These are phyloP conservation scores for fission yeast (Schizosaccharomyces pombe) DNA, from an alignment of 805 yeast genomes.

Conservation along the genomic window ASM294v3 CU329670.1:1098501-1099000, in stretches of 20 bases:
- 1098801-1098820: slow-evolving; percentile 64
- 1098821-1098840: slow-evolving; percentile 78
- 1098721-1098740: slow-evolving; percentile 87
- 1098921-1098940: slow-evolving; percentile 5
- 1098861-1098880: slow-evolving; percentile 17
- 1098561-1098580: slow-evolving; percentile 83
- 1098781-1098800: slow-evolving; percentile 46
- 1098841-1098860: slow-evolving; percentile 75
- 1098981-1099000: slow-evolving; percentile 14
- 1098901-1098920: slow-evolving; percentile 4
- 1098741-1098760: slow-evolving; percentile 59
- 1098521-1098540: slow-evolving; percentile 70
- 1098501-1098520: slow-evolving; percentile 81
- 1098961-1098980: slow-evolving; percentile 16
- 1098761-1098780: slow-evolving; percentile 36
- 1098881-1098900: slow-evolving; percentile 7
- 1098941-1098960: slow-evolving; percentile 13
- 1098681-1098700: slow-evolving; percentile 32
- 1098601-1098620: slow-evolving; percentile 51
- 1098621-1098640: slow-evolving; percentile 31
- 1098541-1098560: slow-evolving; percentile 24
- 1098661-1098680: slow-evolving; percentile 40
- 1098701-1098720: slow-evolving; percentile 36
- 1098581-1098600: slow-evolving; percentile 54
- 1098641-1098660: slow-evolving; percentile 16